Percentiles rank a stretch among this genome's conserved stretches.
These are phyloP conservation scores for Herpetomonas muscarum DNA, from an alignment of 208 protist genomes.

Conservation along the genomic window DNA sequence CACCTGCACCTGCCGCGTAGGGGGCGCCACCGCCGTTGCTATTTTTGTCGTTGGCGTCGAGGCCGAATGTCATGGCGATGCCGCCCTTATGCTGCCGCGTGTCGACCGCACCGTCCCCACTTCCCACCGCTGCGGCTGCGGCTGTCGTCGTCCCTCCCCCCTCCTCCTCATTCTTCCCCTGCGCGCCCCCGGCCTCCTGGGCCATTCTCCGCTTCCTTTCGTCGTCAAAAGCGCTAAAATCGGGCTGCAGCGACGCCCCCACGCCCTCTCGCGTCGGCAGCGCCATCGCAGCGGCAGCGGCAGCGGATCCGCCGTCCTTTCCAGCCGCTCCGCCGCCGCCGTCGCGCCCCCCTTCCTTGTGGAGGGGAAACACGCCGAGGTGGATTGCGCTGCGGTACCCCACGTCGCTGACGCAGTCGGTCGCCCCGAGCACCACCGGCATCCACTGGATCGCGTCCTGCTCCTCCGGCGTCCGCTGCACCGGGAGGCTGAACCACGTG, in stretches of 20 bases:
- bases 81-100: slow-evolving; percentile 18
- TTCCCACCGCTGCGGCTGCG: not conserved
- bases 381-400: slow-evolving; percentile 66
- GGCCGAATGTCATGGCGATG: slow-evolving; percentile 34
- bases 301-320: not conserved
- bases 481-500: slow-evolving; percentile 56
- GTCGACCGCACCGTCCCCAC: not conserved
- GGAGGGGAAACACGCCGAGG: slow-evolving; percentile 46
- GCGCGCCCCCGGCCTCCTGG: not conserved
- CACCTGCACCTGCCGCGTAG: not conserved
- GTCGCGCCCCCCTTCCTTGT: slow-evolving; percentile 2
- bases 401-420: slow-evolving; percentile 62
- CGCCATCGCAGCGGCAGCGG: slow-evolving; percentile 7
- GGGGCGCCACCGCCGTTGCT: not conserved
- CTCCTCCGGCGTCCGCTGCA: slow-evolving; percentile 36
- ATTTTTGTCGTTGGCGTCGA: not conserved
- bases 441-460: slow-evolving; percentile 73
- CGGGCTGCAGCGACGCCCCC: slow-evolving; percentile 11
- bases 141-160: not conserved
- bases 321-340: slow-evolving; percentile 1
- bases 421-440: slow-evolving; percentile 58
- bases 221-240: not conserved
- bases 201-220: not conserved
- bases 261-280: slow-evolving; percentile 25
- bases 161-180: not conserved